phyloP scores from a whole-genome alignment of 1,284 basidiomycete species.

The Pholiota adiposa region DNA sequence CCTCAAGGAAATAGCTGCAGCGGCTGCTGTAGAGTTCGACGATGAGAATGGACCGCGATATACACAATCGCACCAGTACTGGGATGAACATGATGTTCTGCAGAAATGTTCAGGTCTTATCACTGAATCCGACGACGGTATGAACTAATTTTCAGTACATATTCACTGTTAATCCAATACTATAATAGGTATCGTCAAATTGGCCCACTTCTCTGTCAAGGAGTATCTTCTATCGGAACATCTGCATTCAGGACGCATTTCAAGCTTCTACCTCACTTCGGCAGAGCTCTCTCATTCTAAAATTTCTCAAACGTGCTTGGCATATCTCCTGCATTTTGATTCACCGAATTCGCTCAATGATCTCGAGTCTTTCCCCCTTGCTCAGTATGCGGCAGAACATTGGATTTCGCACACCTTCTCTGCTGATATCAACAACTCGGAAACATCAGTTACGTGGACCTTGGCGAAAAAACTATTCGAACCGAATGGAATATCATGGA shows the following conservation, averaged over 20 bases:
- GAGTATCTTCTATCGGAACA: slow-evolving; percentile 1
- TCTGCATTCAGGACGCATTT: neutral
- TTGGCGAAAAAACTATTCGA: neutral
- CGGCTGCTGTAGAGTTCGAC: neutral
- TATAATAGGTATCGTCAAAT: neutral
- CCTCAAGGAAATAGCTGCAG: neutral
- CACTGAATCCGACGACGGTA: neutral
- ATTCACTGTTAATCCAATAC: neutral
- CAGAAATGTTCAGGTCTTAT: neutral
- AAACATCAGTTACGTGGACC: neutral
- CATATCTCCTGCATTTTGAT: neutral
- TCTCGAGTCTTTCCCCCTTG: neutral
- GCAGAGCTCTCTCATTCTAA: neutral
- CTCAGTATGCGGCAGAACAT: neutral
- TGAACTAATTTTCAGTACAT: neutral
- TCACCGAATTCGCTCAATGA: neutral
- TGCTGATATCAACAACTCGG: neutral
- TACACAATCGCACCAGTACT: neutral
- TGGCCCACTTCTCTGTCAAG: slow-evolving; percentile 6
- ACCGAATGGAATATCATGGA: neutral
- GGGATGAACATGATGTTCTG: neutral
- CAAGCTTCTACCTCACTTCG: neutral
- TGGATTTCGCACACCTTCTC: neutral
- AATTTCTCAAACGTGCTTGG: neutral
- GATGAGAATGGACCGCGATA: neutral